phyloP scores from a whole-genome alignment of 345 rosid genomes.

The Dimocarpus longan region DNA sequence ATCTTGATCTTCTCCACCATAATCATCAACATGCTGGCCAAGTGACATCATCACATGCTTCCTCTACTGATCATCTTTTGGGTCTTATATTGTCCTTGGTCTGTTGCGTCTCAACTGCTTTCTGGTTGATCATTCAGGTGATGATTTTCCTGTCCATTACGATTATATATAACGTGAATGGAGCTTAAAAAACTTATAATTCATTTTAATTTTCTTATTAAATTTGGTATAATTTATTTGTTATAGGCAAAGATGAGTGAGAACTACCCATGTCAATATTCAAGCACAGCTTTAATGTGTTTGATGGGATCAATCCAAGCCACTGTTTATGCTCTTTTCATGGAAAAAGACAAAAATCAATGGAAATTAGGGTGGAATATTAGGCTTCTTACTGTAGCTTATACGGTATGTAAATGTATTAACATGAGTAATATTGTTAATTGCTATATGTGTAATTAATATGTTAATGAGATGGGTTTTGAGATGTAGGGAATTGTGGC shows the following conservation, averaged over 20 bases:
- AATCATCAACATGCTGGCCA: neutral
- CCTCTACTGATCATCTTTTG: constrained; percentile 12
- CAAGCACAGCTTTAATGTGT: constrained; percentile 51
- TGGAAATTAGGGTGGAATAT: constrained; percentile 70
- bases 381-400: constrained; percentile 46
- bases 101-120: constrained; percentile 38
- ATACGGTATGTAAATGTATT: constrained; percentile 28
- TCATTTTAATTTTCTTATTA: neutral
- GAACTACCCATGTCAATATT: constrained; percentile 46
- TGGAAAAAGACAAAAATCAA: constrained; percentile 47
- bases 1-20: constrained; percentile 39
- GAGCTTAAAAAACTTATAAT: neutral
- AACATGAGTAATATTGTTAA: too few relatives aligned
- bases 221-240: too few relatives aligned
- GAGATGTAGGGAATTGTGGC: constrained; percentile 38
- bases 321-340: constrained; percentile 35
- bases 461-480: too few relatives aligned
- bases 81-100: constrained; percentile 34
- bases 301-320: constrained; percentile 50
- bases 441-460: neutral
- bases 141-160: too few relatives aligned
- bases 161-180: neutral
- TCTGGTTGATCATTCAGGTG: constrained; percentile 55
- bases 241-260: constrained; percentile 47
- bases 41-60: constrained; percentile 3